phyloP scores from a whole-genome alignment of 2,329 filamentous ascomycete species.

The Xylariales sp. region DNA sequence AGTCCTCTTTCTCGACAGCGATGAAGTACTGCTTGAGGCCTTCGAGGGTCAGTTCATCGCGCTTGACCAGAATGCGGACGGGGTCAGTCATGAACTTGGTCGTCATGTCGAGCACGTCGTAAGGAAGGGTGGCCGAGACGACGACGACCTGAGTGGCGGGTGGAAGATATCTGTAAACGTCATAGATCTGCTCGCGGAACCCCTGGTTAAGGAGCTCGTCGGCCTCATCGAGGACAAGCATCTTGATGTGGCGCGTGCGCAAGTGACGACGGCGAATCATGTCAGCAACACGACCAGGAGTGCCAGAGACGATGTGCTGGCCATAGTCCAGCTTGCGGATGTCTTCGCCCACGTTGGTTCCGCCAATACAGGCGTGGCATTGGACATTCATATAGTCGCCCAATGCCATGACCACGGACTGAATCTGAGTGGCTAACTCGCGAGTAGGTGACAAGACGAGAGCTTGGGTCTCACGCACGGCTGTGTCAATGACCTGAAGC shows the following conservation, averaged over 20 bases:
- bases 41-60: slow-evolving; percentile 96
- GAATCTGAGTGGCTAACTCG: slow-evolving; percentile 95
- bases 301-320: slow-evolving; percentile 95
- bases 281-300: slow-evolving; percentile 81
- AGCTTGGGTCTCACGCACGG: slow-evolving; percentile 87
- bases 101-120: slow-evolving; percentile 98
- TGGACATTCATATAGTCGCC: slow-evolving; percentile 99
- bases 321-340: slow-evolving; percentile 97
- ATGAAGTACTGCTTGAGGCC: slow-evolving; percentile 99
- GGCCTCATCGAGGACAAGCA: slow-evolving; percentile 58
- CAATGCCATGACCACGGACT: slow-evolving; percentile 98
- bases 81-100: slow-evolving; percentile 99
- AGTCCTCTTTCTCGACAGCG: slow-evolving; percentile 98
- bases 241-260: slow-evolving; percentile 59
- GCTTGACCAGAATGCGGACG: slow-evolving; percentile 93
- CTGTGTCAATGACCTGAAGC: slow-evolving; percentile 92
- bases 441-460: slow-evolving; percentile 93
- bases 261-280: slow-evolving; percentile 57
- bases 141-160: slow-evolving; percentile 98
- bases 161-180: slow-evolving; percentile 94
- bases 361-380: slow-evolving; percentile 97
- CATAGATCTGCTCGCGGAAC: slow-evolving; percentile 98
- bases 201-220: slow-evolving; percentile 77
- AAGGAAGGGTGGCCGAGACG: slow-evolving; percentile 91
- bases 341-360: slow-evolving; percentile 96